Conservation (phyloP, 208 protist species). For the Trypanosoma vivax region DNA sequence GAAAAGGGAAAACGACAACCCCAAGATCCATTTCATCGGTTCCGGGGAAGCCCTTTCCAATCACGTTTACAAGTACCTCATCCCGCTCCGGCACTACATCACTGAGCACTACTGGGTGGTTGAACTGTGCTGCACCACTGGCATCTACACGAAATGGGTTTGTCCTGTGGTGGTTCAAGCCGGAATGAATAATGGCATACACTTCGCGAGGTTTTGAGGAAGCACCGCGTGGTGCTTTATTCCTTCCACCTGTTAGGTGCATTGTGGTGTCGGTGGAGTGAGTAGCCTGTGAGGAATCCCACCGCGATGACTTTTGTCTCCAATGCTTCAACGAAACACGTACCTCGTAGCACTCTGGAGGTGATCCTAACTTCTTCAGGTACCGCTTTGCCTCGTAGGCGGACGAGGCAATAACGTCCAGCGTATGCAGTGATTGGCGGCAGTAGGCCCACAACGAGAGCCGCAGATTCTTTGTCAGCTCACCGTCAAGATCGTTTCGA, state of each 20-base stretch:
- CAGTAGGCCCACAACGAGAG: conserved; percentile 16
- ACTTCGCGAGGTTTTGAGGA: neutral
- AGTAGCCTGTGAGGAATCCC: conserved; percentile 11
- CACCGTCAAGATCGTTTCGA: too few species aligned
- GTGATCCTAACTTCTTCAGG: conserved; percentile 7
- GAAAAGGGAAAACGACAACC: conserved; percentile 1
- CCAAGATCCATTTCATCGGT: conserved; percentile 4
- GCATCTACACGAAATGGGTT: neutral
- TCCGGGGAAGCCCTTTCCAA: conserved; percentile 9
- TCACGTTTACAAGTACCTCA: conserved; percentile 12
- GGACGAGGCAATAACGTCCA: conserved; percentile 22
- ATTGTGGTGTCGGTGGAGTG: neutral
- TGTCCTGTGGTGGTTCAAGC: conserved; percentile 16
- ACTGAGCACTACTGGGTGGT: conserved; percentile 5
- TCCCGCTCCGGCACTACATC: conserved; percentile 14
- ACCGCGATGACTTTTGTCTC: neutral
- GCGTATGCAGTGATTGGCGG: conserved; percentile 15
- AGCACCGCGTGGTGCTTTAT: neutral
- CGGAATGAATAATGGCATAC: conserved; percentile 16
- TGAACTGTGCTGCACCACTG: conserved; percentile 5
- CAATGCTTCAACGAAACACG: conserved; percentile 17
- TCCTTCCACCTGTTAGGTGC: neutral
- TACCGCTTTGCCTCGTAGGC: neutral
- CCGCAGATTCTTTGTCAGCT: neutral
- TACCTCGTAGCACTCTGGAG: neutral